Conservation (phyloP, 140 eudicot genomes). For the Anethum foeniculum region DNA sequence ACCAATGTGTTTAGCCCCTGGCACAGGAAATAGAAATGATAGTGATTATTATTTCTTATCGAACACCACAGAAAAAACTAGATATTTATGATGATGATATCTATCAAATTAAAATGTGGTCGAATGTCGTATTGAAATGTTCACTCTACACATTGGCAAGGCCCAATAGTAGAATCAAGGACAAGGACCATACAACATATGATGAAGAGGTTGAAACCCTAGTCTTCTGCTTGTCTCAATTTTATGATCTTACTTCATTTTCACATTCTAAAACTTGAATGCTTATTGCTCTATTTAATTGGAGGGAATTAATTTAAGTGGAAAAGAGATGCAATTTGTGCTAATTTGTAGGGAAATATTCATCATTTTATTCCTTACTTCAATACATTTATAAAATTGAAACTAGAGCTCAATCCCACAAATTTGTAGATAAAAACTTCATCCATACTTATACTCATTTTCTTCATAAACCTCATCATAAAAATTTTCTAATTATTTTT, state of each 20-base stretch:
- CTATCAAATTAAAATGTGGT: background rate
- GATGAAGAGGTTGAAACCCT: background rate
- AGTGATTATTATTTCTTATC: background rate
- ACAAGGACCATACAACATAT: background rate
- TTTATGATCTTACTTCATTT: background rate
- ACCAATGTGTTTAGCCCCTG: constrained; percentile 91
- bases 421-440: background rate
- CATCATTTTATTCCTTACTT: background rate
- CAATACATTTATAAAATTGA: background rate
- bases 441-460: background rate
- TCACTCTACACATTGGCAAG: background rate
- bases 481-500: background rate
- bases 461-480: background rate
- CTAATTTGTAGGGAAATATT: background rate
- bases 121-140: background rate
- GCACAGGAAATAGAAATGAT: constrained; percentile 17
- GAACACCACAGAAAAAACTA: background rate
- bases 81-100: background rate
- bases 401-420: background rate
- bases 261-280: background rate
- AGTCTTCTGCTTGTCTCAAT: background rate
- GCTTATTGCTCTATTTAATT: background rate
- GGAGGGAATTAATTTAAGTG: background rate
- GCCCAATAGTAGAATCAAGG: background rate
- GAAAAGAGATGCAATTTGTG: background rate